Evolutionary conservation across 1,139 yeast genomes (phyloP).

Genomic region (Suhomyces bribrorum): DNA sequence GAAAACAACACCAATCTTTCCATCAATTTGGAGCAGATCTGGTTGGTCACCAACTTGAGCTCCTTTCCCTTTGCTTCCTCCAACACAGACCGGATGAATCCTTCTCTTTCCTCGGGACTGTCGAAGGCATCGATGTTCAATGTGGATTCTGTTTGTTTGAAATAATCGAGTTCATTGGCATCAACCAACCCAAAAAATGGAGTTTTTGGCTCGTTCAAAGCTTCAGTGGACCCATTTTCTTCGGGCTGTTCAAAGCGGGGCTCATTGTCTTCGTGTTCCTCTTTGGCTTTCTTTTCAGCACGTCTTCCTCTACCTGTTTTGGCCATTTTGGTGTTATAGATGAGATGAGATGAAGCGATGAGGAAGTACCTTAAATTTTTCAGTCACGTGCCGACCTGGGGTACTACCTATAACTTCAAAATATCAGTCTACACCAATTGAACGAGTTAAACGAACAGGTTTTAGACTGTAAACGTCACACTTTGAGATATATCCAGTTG

Average conservation of each 20-base stretch:
- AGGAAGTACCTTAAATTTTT: conserved; percentile 4
- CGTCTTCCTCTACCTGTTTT: conserved; percentile 78
- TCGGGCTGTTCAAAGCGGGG: conserved; percentile 9
- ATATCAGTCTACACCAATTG: not conserved
- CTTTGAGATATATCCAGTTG: no score
- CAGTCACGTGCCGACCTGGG: conserved; percentile 5
- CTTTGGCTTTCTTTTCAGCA: conserved; percentile 43
- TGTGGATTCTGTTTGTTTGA: conserved; percentile 88
- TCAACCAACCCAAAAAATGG: conserved; percentile 85
- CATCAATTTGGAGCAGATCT: conserved; percentile 88
- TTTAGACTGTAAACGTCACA: no score
- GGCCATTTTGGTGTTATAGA: conserved; percentile 18
- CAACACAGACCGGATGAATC: conserved; percentile 73
- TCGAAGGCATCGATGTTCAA: conserved; percentile 80
- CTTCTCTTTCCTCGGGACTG: conserved; percentile 66
- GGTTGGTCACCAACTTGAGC: conserved; percentile 88
- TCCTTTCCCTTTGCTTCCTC: conserved; percentile 92
- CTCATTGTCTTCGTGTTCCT: conserved; percentile 29
- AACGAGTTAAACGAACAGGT: no score
- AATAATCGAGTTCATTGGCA: conserved; percentile 80
- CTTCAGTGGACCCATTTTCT: no score
- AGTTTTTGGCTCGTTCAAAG: conserved; percentile 13
- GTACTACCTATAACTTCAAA: no score
- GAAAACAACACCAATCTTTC: conserved; percentile 80
- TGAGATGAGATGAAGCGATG: conserved; percentile 7